Percentiles rank a stretch among this genome's conserved stretches.
Evolutionary conservation across 306 rosid genomes (phyloP).

Genomic region (Vigna angularis): DNA sequence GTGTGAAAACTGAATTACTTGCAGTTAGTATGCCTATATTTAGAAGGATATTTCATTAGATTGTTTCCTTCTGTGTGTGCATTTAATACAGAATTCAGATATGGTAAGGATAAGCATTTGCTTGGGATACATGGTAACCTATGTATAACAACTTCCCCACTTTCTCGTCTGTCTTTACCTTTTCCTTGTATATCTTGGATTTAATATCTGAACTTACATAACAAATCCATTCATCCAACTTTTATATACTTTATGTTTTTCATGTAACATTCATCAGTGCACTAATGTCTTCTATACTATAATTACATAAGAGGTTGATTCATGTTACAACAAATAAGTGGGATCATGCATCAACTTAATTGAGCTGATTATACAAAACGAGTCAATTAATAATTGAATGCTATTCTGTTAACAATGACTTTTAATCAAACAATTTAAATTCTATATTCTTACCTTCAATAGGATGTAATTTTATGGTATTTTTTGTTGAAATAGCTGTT

Average conservation of each 20-base stretch:
- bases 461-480: not conserved
- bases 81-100: constrained; percentile 6
- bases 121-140: not conserved
- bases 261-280: not conserved
- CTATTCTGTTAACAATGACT: constrained; percentile 1
- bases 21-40: not conserved
- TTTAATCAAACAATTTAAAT: not conserved
- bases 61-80: not conserved
- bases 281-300: constrained; percentile 1
- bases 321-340: constrained; percentile 7
- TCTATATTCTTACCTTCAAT: not conserved
- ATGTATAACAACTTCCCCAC: not conserved
- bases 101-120: not conserved
- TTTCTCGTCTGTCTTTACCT: not conserved
- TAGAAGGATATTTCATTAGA: constrained; percentile 13
- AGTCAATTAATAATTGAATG: not conserved
- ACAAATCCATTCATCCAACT: not conserved
- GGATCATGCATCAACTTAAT: not conserved
- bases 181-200: not conserved
- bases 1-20: not conserved
- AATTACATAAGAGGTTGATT: constrained; percentile 4
- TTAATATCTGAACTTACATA: not conserved
- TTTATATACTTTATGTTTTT: constrained; percentile 1
- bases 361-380: too few relatives aligned
- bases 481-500: not conserved